Base-by-base conservation (phyloP, 306 rosid genomes). In the Aeschynomene evenia region DNA sequence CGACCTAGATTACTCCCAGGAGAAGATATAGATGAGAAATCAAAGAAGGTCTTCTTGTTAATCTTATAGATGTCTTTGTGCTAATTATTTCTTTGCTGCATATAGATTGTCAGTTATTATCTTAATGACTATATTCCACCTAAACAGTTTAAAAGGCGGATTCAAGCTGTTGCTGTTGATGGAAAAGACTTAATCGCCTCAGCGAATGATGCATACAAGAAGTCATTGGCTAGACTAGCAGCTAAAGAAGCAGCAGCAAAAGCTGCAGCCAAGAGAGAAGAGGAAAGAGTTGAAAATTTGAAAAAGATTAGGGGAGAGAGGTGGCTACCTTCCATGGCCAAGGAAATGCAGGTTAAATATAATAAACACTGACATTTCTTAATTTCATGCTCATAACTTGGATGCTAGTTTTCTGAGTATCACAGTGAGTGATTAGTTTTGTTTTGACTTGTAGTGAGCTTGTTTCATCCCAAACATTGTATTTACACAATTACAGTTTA, bases 311-410 rank as follows among this genome's bases (percentile, higher is more conserved):
- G 95, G 71, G 97, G 98, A 34, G 97, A 94, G 79, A 90, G 81
- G 81, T 90, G 97, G 97, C 77, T 88, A 16, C 97, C 97, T 48
- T 90, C 96, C 49, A 81, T 90, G 79, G 96, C 92, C 73, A 82
- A 76, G 77, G 90, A 81, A 69, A 84, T 72, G 95, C 72, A 66
- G 46, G 51, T 68, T 24, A 81, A 80, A 24, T 36, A 9, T 58
- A 58, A 9, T 58, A 58, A 16, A 20, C 40, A 29, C 49, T 58
- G 60, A 77, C 54, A 23, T 1, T 72, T 48, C 1, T 2, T 20
- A 31, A 53, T 33, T 52, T 57, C 39, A 37, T 63, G 49, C 49
- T 74, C 70, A 14, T 66, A 22, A 70, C 54, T 55, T 66, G 0
- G n/a, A 59, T 59, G 63, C 64, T 22, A 69, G 40, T 75, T 77